Evolutionary conservation across 768 basidiomycete genomes (phyloP), one percentile per base, ranked within the genome.

Genomic region (Guyanaporus albipodus): DNA sequence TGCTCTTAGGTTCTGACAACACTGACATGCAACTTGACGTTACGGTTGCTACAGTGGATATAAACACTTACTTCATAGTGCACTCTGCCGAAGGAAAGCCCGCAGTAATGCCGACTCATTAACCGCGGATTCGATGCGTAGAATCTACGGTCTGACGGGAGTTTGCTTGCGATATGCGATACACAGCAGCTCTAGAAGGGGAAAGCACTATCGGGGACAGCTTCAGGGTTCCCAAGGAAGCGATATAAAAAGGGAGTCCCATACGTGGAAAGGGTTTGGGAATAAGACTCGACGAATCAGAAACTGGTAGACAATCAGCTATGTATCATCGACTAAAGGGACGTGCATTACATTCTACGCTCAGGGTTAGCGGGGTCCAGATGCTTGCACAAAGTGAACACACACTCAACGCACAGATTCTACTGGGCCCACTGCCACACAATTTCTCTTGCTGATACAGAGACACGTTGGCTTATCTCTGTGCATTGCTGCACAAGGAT

Each of bases 71-170:
- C 32, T 24, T 14, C 22, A 39, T 22, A 29, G 27, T 17, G 19
- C 12, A 41, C 22, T n/a, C n/a, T 26, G 38, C 18, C 21, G 22
- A 47, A 35, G 33, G 14, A 4, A 23, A 36, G 15, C 21, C 38
- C 52, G 47, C 47, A 32, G 33, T 39, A 42, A 46, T 37, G 34
- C 52, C 53, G n/a, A 34, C 18, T 36, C 32, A 22, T 40, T n/a
- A n/a, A n/a, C 59, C 46, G 49, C 44, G 31, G 45, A 27, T 49
- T 44, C 32, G 24, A 21, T 37, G 8, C 21, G 18, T 8, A 44
- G 35, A 21, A 27, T 42, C 31, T 14, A 24, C 17, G 23, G 17
- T 33, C 22, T 7, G 32, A 34, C 21, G 23, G 21, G 44, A 17
- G 23, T 4, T 34, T 9, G 15, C 37, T 32, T 31, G 38, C 34